Evolutionary conservation across 257 asterid genomes (phyloP).

Genomic region (Parsonsia alboflavescens): DNA sequence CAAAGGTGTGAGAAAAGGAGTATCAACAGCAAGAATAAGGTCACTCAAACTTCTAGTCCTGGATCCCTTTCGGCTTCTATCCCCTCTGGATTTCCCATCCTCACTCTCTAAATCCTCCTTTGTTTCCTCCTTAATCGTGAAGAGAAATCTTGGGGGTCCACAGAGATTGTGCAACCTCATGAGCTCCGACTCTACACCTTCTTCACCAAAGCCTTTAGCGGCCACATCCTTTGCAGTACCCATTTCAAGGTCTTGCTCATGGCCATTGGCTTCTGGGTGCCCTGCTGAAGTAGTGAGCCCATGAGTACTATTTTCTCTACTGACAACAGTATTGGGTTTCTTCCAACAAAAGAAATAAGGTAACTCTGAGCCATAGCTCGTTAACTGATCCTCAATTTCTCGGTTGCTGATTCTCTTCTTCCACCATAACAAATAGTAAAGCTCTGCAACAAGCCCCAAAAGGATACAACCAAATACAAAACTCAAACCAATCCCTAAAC

Average conservation of each 20-base stretch:
- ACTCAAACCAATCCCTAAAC: constrained; percentile 73
- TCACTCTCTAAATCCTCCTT: constrained; percentile 86
- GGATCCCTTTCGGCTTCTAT: constrained; percentile 57
- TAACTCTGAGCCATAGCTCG: constrained; percentile 15
- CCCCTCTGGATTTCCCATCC: constrained; percentile 36
- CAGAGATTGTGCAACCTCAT: constrained; percentile 79
- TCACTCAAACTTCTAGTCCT: constrained; percentile 72
- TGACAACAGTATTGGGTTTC: constrained; percentile 24
- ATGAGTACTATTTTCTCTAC: constrained; percentile 19
- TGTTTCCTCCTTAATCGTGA: constrained; percentile 86
- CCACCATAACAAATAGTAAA: constrained; percentile 69
- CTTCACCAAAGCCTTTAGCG: constrained; percentile 47
- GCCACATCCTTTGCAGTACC: constrained; percentile 33
- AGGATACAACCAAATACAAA: constrained; percentile 58
- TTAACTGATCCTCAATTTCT: constrained; percentile 22
- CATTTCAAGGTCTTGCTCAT: constrained; percentile 50
- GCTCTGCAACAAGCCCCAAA: constrained; percentile 67
- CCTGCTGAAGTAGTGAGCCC: constrained; percentile 31
- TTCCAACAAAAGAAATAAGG: constrained; percentile 53
- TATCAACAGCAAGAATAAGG: constrained; percentile 34
- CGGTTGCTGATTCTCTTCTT: constrained; percentile 42
- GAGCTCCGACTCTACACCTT: constrained; percentile 61
- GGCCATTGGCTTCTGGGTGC: constrained; percentile 21
- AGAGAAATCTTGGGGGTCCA: constrained; percentile 93
- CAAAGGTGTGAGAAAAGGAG: constrained; percentile 48